phyloP scores from a whole-genome alignment of 768 basidiomycete genomes.

The Auricularia sp. region DNA sequence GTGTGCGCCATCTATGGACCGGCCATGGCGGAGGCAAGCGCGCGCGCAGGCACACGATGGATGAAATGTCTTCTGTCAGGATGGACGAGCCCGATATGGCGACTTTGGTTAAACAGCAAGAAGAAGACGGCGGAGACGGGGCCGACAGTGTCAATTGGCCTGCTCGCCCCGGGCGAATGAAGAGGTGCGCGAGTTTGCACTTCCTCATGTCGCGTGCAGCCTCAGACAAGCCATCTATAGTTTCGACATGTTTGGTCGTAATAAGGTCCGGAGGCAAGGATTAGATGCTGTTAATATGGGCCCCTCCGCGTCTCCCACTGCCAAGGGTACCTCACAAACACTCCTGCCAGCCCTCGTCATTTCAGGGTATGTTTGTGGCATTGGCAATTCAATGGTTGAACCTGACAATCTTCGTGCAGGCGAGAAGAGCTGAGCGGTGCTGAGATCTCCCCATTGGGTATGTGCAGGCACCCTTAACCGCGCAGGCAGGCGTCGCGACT shows the following conservation, averaged over 20 bases:
- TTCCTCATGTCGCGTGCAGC: not conserved
- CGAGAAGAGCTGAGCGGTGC: slow-evolving; percentile 65
- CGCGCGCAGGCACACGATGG: not conserved
- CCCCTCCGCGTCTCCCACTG: not conserved
- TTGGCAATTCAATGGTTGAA: not conserved
- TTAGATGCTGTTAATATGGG: not conserved
- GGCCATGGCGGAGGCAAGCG: slow-evolving; percentile 2
- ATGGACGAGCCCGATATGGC: not conserved
- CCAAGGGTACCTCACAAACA: not conserved
- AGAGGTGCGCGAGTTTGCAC: not conserved
- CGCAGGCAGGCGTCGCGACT: not conserved
- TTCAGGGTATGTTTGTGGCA: slow-evolving; percentile 23
- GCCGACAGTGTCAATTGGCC: not conserved
- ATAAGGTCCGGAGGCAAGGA: not conserved
- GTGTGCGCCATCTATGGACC: not conserved
- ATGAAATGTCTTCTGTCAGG: not conserved
- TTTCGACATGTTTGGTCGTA: not conserved
- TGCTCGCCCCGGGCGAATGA: not conserved
- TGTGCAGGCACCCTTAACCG: slow-evolving; percentile 11
- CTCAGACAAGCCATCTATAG: not conserved
- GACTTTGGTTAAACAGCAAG: not conserved
- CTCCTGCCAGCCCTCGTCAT: slow-evolving; percentile 31
- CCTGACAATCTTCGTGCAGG: not conserved
- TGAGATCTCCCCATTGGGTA: slow-evolving; percentile 63
- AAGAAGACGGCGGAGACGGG: not conserved